Base-by-base conservation (phyloP, 805 yeast genomes). In the Pichia nanzhaoensis region DNA sequence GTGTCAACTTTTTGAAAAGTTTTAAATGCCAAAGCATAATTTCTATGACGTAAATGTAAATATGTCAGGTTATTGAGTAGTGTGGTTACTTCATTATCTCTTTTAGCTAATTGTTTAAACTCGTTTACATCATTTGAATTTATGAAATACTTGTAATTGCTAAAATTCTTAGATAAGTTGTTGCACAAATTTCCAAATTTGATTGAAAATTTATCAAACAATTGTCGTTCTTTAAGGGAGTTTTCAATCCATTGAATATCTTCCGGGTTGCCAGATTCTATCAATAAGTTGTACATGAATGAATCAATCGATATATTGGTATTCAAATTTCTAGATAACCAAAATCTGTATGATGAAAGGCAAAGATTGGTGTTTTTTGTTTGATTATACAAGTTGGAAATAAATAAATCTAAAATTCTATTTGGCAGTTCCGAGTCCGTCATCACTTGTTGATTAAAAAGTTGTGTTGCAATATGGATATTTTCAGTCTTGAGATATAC, bases 381-480 rank as follows among this genome's bases (percentile, higher is more conserved):
- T 24, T 41, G 34, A 16, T 46, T 45, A 19, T 41, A 46, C 7
- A 61, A 20, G 30, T 52, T 51, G n/a, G 51, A 49, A 10, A 61
- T 28, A 34, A 54, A 61, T 6, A 46, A 40, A 34, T 53, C 53
- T 21, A 59, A 41, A 13, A 60, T 30, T 28, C 38, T 45, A 12
- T 47, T 35, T 1, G 58, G 52, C 20, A 56, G 40, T 16, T 31
- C 24, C 5, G 34, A 35, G 5, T 52, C 49, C 2, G 61, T 40
- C 53, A 58, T 47, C 2, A 60, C 61, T n/a, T 56, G 51, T 40
- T 55, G 61, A 33, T 55, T 58, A 42, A 60, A 62, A 9, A 61
- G 38, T 48, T 57, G 61, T 3, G 51, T 51, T 7, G 66, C 64
- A 46, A 52, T 47, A 24, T 50, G 48, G 13, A 59, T 50, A 39